Percentiles rank a stretch among this genome's conserved stretches.
Conservation (phyloP, 306 rosid species). For the Vachellia collinsii region DNA sequence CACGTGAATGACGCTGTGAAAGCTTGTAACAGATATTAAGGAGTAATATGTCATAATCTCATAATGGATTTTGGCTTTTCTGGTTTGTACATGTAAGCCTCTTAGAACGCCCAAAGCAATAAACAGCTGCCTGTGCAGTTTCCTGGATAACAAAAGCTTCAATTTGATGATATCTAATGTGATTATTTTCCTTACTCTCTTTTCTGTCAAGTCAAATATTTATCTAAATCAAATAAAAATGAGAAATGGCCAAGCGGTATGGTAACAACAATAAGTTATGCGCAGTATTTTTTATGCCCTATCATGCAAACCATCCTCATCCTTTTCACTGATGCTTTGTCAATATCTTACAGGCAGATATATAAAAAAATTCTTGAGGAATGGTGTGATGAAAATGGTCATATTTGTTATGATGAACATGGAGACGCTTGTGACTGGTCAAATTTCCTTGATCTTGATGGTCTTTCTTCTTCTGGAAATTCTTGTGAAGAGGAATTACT, state of each 20-base stretch:
- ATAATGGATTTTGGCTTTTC: not conserved
- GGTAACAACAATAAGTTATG: not conserved
- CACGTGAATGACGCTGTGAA: not conserved
- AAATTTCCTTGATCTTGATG: slow-evolving; percentile 67
- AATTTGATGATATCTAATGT: not conserved
- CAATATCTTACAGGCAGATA: slow-evolving; percentile 54
- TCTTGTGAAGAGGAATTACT: slow-evolving; percentile 83
- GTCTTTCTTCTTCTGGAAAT: slow-evolving; percentile 91
- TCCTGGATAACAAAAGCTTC: not conserved
- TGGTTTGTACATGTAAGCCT: not conserved
- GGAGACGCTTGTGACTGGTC: slow-evolving; percentile 78
- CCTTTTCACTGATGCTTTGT: slow-evolving; percentile 40
- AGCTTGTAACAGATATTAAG: not conserved
- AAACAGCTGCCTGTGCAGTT: slow-evolving; percentile 1
- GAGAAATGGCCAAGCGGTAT: slow-evolving; percentile 15
- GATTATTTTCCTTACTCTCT: slow-evolving; percentile 7
- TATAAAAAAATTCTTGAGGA: slow-evolving; percentile 53
- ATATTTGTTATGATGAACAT: slow-evolving; percentile 63
- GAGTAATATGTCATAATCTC: not conserved
- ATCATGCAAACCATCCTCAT: slow-evolving; percentile 20
- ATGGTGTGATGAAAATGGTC: slow-evolving; percentile 49
- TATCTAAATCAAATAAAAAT: not conserved
- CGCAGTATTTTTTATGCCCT: slow-evolving; percentile 18
- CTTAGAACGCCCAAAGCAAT: not conserved
- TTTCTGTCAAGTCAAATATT: not conserved